Evolutionary conservation across 148 eudicot species (phyloP), one percentile per base, ranked within the genome.

Genomic region (Bassia scoparia): DNA sequence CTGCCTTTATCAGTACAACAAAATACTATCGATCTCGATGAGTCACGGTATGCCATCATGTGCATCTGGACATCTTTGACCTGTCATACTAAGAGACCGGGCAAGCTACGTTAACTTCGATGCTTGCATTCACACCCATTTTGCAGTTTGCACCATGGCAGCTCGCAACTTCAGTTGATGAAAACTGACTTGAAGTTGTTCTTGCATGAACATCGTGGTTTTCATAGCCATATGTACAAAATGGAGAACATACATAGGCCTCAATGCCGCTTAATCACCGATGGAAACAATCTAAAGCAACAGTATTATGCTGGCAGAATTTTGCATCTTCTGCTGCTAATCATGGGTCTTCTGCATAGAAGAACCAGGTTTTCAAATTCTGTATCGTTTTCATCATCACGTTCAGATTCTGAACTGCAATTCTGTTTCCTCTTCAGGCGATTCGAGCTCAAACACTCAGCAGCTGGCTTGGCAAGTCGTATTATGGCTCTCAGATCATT

Each of bases 361-460:
- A 20, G 68, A 60, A 50, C 74, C 81, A 0, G 23, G 50, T 31
- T 81, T 81, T 34, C 30, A 8, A 16, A 9, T 20, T 49, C 33
- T 29, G 71, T 26, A n/a, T 81, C 86, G 24, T 84, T 86, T 23
- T 78, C 67, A 0, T 85, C 90, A 30, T 76, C 85, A 17, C 74
- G 76, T n/a, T 95, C 98, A 61, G 90, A 88, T 9, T 73, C 86
- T 38, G 98, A 94, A 80, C 87, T 89, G 20, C 49, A 79, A 77
- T n/a, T 88, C 96, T 33, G 82, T 69, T 20, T 88, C 98, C 74
- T 77, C 76, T 44, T 84, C 96, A 0, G 84, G 84, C 26, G 84
- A 81, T 50, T 87, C 97, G 38, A 95, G 77, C 41, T 91, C 71
- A 89, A 76, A 56, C 86, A 89, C 74, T 91, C 97, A 2, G 87